Conservation (phyloP, 768 basidiomycete species). For the Hebeloma cylindrosporum region DNA sequence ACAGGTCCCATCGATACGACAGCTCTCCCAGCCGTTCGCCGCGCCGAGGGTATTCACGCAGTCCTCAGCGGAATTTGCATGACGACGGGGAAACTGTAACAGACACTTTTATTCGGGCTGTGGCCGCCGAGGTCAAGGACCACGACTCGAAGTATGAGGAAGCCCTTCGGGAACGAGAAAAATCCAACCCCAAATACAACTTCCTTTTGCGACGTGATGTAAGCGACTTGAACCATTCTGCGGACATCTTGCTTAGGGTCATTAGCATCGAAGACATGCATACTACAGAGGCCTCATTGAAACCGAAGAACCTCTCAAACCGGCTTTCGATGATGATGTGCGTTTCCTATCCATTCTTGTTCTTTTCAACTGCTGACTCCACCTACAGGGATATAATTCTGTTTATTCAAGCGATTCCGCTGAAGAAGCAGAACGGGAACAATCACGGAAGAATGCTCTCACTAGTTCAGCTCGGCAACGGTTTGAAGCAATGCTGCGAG, state of each 20-base stretch:
- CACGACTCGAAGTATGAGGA: conserved; percentile 79
- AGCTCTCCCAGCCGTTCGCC: conserved; percentile 49
- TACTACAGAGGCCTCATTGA: conserved; percentile 71
- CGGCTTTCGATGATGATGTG: conserved; percentile 84
- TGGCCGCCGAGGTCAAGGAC: conserved; percentile 81
- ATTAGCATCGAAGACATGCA: conserved; percentile 72
- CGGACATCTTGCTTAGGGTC: no score
- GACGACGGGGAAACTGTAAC: conserved; percentile 73
- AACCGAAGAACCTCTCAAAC: conserved; percentile 50
- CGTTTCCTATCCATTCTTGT: conserved; percentile 13
- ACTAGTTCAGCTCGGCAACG: conserved; percentile 78
- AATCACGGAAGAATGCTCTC: conserved; percentile 69
- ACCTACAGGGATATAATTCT: conserved; percentile 75
- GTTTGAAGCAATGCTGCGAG: conserved; percentile 90
- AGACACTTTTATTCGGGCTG: conserved; percentile 83
- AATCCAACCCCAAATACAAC: conserved; percentile 75
- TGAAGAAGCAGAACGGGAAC: conserved; percentile 91
- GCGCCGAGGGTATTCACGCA: conserved; percentile 47
- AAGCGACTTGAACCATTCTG: no score
- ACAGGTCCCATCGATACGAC: conserved; percentile 33
- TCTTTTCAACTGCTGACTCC: conserved; percentile 5
- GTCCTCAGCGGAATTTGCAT: conserved; percentile 44
- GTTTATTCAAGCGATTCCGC: conserved; percentile 91
- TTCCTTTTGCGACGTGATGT: conserved; percentile 69
- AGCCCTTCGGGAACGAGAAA: conserved; percentile 72